Percentiles rank a stretch among this genome's conserved stretches.
Evolutionary conservation across 768 basidiomycete genomes (phyloP).

Genomic region (Tremella mesenterica): DNA sequence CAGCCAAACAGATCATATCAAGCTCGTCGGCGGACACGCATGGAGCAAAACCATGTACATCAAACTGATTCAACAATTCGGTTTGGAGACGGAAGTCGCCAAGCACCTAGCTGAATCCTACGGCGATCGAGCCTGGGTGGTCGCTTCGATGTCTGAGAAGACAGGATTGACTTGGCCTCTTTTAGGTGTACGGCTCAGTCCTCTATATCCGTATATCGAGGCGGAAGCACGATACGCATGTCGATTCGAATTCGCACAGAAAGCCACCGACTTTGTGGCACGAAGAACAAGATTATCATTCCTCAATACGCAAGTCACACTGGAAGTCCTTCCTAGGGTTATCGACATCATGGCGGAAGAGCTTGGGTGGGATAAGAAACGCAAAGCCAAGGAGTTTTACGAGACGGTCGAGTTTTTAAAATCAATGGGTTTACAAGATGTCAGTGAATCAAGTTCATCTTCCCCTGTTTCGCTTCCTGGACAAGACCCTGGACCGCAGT

Average conservation of each 20-base stretch:
- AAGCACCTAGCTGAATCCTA: conserved; percentile 88
- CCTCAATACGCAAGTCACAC: conserved; percentile 77
- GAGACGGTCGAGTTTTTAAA: conserved; percentile 60
- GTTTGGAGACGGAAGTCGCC: conserved; percentile 82
- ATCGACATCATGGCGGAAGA: conserved; percentile 86
- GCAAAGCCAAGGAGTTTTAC: conserved; percentile 57
- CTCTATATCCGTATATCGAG: conserved; percentile 79
- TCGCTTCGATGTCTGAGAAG: conserved; percentile 67
- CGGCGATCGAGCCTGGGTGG: conserved; percentile 93
- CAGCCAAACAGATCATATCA: conserved; percentile 70
- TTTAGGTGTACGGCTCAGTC: conserved; percentile 63
- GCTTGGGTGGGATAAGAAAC: conserved; percentile 61
- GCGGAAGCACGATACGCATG: conserved; percentile 86
- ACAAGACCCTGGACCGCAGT: neutral
- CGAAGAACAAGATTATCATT: conserved; percentile 88
- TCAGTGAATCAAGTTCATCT: too few species aligned
- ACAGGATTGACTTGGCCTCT: conserved; percentile 78
- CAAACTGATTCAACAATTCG: conserved; percentile 84
- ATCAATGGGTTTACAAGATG: conserved; percentile 68
- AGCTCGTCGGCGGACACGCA: conserved; percentile 82
- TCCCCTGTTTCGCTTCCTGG: too few species aligned
- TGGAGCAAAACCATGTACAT: conserved; percentile 98
- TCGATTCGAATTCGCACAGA: conserved; percentile 81
- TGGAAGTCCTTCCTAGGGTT: conserved; percentile 73
- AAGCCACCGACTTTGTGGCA: conserved; percentile 85